phyloP scores from a whole-genome alignment of 2,329 filamentous ascomycete genomes.

The Xylaria sp. region DNA sequence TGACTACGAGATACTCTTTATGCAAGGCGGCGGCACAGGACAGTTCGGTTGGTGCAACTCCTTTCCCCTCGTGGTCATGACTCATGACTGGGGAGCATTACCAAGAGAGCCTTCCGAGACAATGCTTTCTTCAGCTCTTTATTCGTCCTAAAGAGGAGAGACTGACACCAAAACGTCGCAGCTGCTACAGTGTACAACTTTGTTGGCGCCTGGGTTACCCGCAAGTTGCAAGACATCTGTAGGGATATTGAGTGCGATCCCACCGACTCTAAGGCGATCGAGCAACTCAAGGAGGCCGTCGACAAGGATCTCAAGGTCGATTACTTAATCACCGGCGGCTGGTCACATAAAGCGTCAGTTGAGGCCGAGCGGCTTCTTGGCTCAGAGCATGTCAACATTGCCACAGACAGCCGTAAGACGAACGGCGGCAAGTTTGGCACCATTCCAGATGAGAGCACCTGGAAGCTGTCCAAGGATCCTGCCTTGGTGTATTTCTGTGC shows the following conservation, averaged over 20 bases:
- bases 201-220: conserved; percentile 82
- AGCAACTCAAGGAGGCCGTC: conserved; percentile 67
- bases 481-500: conserved; percentile 90
- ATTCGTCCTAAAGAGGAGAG: too few species aligned
- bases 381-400: conserved; percentile 81
- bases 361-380: conserved; percentile 84
- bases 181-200: conserved; percentile 82
- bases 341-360: conserved; percentile 88
- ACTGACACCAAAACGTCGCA: too few species aligned
- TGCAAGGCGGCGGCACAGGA: conserved; percentile 71
- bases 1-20: conserved; percentile 85
- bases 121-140: too few species aligned
- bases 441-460: conserved; percentile 79
- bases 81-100: too few species aligned
- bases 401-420: conserved; percentile 70
- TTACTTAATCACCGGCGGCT: conserved; percentile 89
- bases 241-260: too few species aligned
- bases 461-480: conserved; percentile 76
- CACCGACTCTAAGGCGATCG: background rate
- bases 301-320: conserved; percentile 80
- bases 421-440: conserved; percentile 85
- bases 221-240: conserved; percentile 66
- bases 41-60: conserved; percentile 65
- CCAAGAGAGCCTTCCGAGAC: too few species aligned
- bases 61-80: too few species aligned